Percentiles rank a stretch among this genome's conserved stretches.
These are phyloP conservation scores for Pichia deserticola DNA, from an alignment of 805 yeast species.

Conservation along the genomic window DNA sequence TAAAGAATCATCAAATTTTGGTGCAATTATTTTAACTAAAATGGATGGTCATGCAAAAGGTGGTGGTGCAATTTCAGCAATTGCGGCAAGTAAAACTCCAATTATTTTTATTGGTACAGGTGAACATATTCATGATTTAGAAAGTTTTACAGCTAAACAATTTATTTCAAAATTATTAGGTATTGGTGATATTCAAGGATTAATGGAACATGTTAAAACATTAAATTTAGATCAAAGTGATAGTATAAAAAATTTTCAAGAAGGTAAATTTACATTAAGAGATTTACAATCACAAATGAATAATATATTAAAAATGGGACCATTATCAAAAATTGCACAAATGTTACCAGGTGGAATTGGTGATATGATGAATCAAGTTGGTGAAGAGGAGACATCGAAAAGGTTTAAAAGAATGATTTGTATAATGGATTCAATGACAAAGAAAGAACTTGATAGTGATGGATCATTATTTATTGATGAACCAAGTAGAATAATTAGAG, in stretches of 20 bases:
- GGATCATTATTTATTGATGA: constrained; percentile 72
- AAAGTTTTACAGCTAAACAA: constrained; percentile 80
- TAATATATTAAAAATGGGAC: constrained; percentile 95
- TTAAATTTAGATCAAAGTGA: constrained; percentile 84
- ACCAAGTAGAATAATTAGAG: constrained; percentile 81
- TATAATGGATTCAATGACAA: constrained; percentile 94
- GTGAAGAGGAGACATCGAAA: constrained; percentile 86
- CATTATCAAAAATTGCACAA: constrained; percentile 83
- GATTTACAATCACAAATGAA: constrained; percentile 94
- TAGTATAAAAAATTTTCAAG: constrained; percentile 84
- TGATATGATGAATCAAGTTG: constrained; percentile 74
- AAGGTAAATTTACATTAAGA: constrained; percentile 86
- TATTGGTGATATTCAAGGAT: constrained; percentile 89
- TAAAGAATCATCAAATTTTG: constrained; percentile 87
- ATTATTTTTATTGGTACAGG: constrained; percentile 97
- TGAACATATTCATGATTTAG: constrained; percentile 91
- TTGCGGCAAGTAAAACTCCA: constrained; percentile 94
- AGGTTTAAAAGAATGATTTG: constrained; percentile 82
- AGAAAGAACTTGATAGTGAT: constrained; percentile 82
- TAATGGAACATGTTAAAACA: constrained; percentile 89
- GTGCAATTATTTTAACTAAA: constrained; percentile 89
- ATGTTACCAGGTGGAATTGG: constrained; percentile 93
- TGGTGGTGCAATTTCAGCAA: constrained; percentile 99
- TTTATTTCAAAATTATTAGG: constrained; percentile 90
- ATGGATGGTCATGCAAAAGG: constrained; percentile 99